These are phyloP conservation scores for Pinguiococcus pyrenoidosus DNA, from an alignment of 108 stramenopile genomes.

Conservation along the genomic window DNA sequence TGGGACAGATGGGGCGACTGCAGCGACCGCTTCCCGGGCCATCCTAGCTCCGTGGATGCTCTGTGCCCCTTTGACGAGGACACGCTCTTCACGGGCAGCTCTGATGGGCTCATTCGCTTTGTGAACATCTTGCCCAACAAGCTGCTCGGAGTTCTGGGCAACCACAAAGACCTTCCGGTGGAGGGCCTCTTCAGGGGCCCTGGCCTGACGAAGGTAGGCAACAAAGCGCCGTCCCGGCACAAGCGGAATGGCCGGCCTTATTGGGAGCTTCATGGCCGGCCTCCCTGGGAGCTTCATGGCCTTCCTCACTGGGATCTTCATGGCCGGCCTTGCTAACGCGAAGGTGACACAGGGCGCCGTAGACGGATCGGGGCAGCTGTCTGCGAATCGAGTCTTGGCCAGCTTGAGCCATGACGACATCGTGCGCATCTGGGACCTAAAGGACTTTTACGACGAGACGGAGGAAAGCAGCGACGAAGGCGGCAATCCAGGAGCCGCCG, in stretches of 20 bases:
- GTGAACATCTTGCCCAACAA: constrained; percentile 74
- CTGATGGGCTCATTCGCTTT: constrained; percentile 80
- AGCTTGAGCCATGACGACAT: constrained; percentile 23
- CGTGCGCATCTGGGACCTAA: constrained; percentile 35
- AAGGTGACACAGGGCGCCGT: too few relatives aligned
- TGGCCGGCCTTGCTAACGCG: too few relatives aligned
- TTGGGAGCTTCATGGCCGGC: not conserved
- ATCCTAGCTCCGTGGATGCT: constrained; percentile 70
- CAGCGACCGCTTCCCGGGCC: constrained; percentile 77
- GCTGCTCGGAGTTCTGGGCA: constrained; percentile 73
- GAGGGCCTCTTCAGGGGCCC: constrained; percentile 46
- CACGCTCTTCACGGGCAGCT: constrained; percentile 78
- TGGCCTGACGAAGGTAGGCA: too few relatives aligned
- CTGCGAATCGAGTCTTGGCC: constrained; percentile 52
- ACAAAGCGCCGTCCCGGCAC: too few relatives aligned
- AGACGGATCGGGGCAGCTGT: too few relatives aligned
- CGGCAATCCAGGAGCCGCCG: not conserved
- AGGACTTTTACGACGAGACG: constrained; percentile 24
- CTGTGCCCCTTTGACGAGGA: constrained; percentile 83
- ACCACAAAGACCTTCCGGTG: constrained; percentile 65
- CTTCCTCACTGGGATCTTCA: too few relatives aligned
- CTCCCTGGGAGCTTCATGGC: not conserved
- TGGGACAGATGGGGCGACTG: constrained; percentile 84
- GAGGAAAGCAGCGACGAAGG: constrained; percentile 1
- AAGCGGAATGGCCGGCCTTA: not conserved